Evolutionary conservation across 1,284 basidiomycete species (phyloP), one percentile per base, ranked within the genome.

Genomic region (Cryptococcus maquisensis): DNA sequence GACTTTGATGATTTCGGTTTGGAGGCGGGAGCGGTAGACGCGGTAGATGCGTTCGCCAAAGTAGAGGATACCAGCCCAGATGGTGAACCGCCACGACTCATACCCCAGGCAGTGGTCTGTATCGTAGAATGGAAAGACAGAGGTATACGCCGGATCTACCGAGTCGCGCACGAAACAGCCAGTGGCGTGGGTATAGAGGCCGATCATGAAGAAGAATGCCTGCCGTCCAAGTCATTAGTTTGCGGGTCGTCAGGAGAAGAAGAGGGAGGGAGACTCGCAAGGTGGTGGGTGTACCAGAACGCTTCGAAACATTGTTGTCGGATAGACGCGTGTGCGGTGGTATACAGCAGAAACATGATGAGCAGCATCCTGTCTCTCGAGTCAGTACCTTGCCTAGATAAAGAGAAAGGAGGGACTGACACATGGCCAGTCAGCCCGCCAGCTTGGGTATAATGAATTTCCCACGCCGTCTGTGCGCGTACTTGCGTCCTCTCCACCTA

Each of bases 81-180:
- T 88, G 42, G 80, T 89, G 80, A 83, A 91, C 52, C 87, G 80
- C 88, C 90, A 92, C 67, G 87, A 88, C 56, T 83, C 73, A 76
- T 94, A 94, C 15, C 90, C 90, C 55, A 93, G 80, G 68, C 90
- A 93, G 66, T 88, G 84, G 20, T 86, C 74, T 0, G 87, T 85
- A 21, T 81, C 81, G 77, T 91, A 91, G 81, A 90, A 92, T 0
- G 89, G 89, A 81, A 91, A 91, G 1, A 77, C 72, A 1, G 70
- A 3, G 54, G 78, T 84, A 68, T 82, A 84, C 57, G 84, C 87
- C 10, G 88, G 88, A 21, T 84, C 73, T 13, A 79, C 78, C 4
- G 82, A 81, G 67, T 92, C 88, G 55, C 91, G 88, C 50, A 94
- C 91, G 76, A 94, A 94, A 75, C 90, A 94, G 16, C 90, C 91